phyloP scores from a whole-genome alignment of 2,329 filamentous ascomycete genomes.

The Juglanconis juglandina region DNA sequence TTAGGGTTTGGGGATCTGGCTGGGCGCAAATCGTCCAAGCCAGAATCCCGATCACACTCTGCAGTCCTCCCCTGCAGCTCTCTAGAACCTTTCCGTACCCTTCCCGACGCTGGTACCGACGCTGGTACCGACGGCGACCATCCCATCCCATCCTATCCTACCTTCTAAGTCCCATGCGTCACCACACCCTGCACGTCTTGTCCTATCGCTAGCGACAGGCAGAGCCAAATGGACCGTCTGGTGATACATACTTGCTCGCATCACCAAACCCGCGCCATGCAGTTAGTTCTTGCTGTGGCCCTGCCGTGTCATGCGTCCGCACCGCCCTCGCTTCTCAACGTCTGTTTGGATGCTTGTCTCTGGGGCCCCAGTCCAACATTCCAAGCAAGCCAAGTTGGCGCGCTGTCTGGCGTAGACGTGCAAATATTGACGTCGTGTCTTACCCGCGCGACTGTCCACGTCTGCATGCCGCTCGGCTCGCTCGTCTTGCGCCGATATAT shows the following conservation, averaged over 20 bases:
- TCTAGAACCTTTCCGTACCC: too few species aligned
- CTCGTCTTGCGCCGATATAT: too few species aligned
- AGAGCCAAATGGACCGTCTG: slow-evolving; percentile 3
- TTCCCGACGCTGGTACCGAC: too few species aligned
- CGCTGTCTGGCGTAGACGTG: slow-evolving; percentile 4
- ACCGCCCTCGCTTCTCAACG: background rate
- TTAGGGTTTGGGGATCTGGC: slow-evolving; percentile 3
- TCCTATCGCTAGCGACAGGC: slow-evolving; percentile 7
- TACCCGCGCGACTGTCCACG: slow-evolving; percentile 13
- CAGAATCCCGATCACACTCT: slow-evolving; percentile 17
- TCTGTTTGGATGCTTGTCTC: background rate
- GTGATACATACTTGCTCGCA: background rate
- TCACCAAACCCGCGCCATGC: slow-evolving; percentile 9
- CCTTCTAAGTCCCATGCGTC: background rate
- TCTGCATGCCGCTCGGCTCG: background rate
- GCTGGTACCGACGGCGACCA: background rate
- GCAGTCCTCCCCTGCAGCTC: slow-evolving; percentile 10
- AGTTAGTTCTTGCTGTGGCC: slow-evolving; percentile 17
- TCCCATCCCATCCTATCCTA: slow-evolving; percentile 5
- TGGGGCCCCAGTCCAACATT: background rate
- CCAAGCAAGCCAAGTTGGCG: slow-evolving; percentile 4
- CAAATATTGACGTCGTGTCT: slow-evolving; percentile 6
- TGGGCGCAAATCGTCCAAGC: slow-evolving; percentile 10
- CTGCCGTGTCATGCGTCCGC: slow-evolving; percentile 26
- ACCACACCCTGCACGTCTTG: slow-evolving; percentile 3